A percentile compares a stretch with the other conserved stretches of the same genome.
Conservation (phyloP, 2,329 filamentous ascomycete genomes). For the Colletotrichum acutatum region DNA sequence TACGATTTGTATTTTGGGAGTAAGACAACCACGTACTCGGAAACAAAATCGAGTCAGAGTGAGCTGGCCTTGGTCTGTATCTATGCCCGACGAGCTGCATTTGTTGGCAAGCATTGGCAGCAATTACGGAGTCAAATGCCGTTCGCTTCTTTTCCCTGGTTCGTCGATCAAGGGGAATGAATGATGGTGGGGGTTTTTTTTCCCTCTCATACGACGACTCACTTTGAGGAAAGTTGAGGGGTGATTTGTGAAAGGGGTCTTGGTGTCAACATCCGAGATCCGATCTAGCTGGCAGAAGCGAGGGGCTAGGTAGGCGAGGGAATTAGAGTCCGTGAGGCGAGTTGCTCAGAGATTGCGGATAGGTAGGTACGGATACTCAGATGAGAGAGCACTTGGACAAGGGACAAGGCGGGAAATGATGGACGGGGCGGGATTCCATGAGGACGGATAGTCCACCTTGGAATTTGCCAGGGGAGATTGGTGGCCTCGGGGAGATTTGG, state of each 20-base stretch:
- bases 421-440: not conserved
- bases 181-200: not conserved
- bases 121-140: not conserved
- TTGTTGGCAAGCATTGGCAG: not conserved
- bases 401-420: slow-evolving; percentile 7
- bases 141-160: not conserved
- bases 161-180: not conserved
- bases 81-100: not conserved
- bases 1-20: not conserved
- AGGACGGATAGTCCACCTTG: not conserved
- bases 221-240: not conserved
- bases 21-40: not conserved
- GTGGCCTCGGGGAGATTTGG: not conserved
- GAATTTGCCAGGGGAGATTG: not conserved
- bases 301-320: not conserved
- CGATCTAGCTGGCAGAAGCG: slow-evolving; percentile 3
- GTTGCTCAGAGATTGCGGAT: no score
- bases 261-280: slow-evolving; percentile 13
- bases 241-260: not conserved
- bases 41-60: not conserved
- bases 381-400: not conserved
- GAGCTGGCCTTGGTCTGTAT: not conserved
- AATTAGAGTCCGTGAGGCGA: not conserved
- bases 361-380: no score
- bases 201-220: not conserved